Percentiles rank a stretch among this genome's conserved stretches.
Evolutionary conservation across 2,329 filamentous ascomycete genomes (phyloP).

Genomic region (Xylaria multiplex): DNA sequence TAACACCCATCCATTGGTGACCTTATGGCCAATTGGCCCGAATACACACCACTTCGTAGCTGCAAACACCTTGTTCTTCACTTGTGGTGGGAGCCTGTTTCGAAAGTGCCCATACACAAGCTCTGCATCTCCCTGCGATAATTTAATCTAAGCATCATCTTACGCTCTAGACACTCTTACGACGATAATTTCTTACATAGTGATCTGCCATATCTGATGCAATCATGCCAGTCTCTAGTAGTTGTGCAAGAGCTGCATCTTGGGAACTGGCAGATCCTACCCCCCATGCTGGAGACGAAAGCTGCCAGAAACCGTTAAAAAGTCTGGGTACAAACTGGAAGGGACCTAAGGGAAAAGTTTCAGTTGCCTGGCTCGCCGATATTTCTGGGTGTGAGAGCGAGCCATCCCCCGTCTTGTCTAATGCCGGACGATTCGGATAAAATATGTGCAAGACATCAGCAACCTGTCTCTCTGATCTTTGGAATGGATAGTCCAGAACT

Average conservation of each 20-base stretch:
- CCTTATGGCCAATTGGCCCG: slow-evolving; percentile 37
- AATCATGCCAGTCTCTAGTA: slow-evolving; percentile 44
- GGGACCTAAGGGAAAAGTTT: slow-evolving; percentile 40
- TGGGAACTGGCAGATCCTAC: slow-evolving; percentile 43
- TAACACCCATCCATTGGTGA: slow-evolving; percentile 46
- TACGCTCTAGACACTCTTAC: neutral
- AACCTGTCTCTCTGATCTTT: slow-evolving; percentile 48
- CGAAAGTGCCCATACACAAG: slow-evolving; percentile 50
- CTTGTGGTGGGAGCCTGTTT: slow-evolving; percentile 40
- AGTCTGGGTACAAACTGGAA: slow-evolving; percentile 41
- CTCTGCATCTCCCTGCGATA: slow-evolving; percentile 49
- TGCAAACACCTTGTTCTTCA: slow-evolving; percentile 44
- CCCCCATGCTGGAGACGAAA: slow-evolving; percentile 48
- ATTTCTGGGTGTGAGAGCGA: neutral
- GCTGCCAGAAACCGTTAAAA: slow-evolving; percentile 48
- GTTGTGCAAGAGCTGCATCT: slow-evolving; percentile 42
- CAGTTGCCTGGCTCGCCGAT: slow-evolving; percentile 11
- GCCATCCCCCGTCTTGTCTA: neutral
- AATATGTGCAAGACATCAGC: slow-evolving; percentile 44
- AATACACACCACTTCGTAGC: slow-evolving; percentile 53
- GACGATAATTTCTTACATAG: slow-evolving; percentile 44
- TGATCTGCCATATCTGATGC: slow-evolving; percentile 53
- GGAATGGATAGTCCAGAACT: slow-evolving; percentile 42
- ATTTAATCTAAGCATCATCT: slow-evolving; percentile 10
- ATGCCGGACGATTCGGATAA: slow-evolving; percentile 31